Evolutionary conservation across 352 stramenopile species (phyloP).

Genomic region (Globisporangium barbulae): DNA sequence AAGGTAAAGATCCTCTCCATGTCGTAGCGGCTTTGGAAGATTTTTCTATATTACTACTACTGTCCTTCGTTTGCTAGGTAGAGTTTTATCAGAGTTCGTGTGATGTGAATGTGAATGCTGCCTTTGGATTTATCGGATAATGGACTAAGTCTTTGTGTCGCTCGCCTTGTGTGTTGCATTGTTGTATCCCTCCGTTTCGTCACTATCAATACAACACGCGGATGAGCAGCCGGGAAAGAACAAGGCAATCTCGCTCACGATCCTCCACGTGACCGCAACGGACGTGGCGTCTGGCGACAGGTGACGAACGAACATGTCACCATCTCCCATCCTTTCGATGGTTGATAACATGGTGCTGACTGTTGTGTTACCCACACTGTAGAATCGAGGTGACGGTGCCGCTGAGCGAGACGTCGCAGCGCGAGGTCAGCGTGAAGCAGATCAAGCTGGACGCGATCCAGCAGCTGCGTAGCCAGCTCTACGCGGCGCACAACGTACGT

Average conservation of each 20-base stretch:
- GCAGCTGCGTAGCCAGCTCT: conserved; percentile 38
- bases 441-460: conserved; percentile 62
- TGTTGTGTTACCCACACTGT: background rate
- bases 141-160: conserved; percentile 5
- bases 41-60: background rate
- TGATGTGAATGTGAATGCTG: background rate
- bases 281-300: conserved; percentile 25
- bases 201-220: background rate
- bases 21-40: conserved; percentile 5
- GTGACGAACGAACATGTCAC: conserved; percentile 12
- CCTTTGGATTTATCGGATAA: conserved; percentile 6
- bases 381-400: conserved; percentile 37
- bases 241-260: conserved; percentile 24
- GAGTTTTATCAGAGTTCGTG: background rate
- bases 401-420: conserved; percentile 31
- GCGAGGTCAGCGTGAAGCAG: conserved; percentile 36
- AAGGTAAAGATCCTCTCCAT: conserved; percentile 33
- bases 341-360: background rate
- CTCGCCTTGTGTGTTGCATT: background rate
- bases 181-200: conserved; percentile 1
- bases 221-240: conserved; percentile 9
- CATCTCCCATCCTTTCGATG: background rate
- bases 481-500: conserved; percentile 17
- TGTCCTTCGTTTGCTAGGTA: conserved; percentile 1
- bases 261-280: conserved; percentile 32